Base-by-base conservation (phyloP, 805 yeast species). In the Vanderwaltozyma polyspora region DNA sequence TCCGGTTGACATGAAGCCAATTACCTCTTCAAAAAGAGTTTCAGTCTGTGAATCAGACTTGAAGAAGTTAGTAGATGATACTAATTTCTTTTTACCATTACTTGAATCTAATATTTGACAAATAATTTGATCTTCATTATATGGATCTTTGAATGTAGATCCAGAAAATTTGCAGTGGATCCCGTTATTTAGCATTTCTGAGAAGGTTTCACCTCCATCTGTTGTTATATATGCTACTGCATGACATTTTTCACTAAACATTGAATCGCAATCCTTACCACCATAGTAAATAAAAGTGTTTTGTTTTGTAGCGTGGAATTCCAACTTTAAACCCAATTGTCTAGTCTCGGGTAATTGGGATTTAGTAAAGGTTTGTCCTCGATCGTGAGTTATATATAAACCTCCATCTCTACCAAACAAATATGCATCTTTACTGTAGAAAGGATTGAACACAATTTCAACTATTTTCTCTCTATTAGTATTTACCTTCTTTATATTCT, bases 1-100 rank as follows among this genome's bases (percentile, higher is more conserved):
- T n/a, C 81, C 80, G 14, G 77, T 73, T 23, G 75, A 63, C 14
- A 91, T 85, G 44, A 74, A 76, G 0, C 94, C 95, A 28, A 80
- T 70, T 24, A 81, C 72, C 32, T 68, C 60, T 2, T 73, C 74
- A 46, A 79, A 72, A 3, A 71, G 48, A 0, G 57, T 63, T 11
- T 47, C 55, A n/a, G n/a, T n/a, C n/a, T n/a, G n/a, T 5, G 62
- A 57, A 9, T 59, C 62, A 5, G 48, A 44, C 16, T 58, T 43
- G 52, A 77, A 79, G 44, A 59, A 67, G 48, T 83, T 77, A 1
- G 56, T 59, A 6, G 83, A 66, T 1, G 81, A 66, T 10, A 71
- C 51, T n/a, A 69, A 46, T 1, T 42, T 35, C 17, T 46, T 49
- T 8, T 37, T 40, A 4, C 57, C 56, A 13, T 62, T 49, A 15